Evolutionary conservation across 192 early-diverging fungal species (phyloP), one percentile per base, ranked within the genome.

Genomic region (Coemansia sp.): DNA sequence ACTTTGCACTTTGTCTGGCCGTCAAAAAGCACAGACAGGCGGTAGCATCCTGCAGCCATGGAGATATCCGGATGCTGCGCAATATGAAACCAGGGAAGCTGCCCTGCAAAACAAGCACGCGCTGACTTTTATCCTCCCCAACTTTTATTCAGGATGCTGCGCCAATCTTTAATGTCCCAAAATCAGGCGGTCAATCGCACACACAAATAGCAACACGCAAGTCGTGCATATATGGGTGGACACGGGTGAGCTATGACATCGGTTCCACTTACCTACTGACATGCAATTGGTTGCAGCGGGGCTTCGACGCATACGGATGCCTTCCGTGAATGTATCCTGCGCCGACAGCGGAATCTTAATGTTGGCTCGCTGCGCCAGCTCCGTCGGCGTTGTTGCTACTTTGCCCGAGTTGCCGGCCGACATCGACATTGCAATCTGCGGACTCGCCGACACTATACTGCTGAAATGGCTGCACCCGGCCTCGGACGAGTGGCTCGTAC

Each of bases 331-430:
- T 51, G 72, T 36, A 46, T 80, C 78, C 68, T 68, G 71, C n/a
- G 78, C 78, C 17, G 72, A 80, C 19, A 71, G 61, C 17, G 78
- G 78, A 9, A 80, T 66, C 25, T 80, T 80, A 50, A 80, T 74
- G 44, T 71, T 80, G 44, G 78, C 78, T 12, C 62, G 54, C 23
- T 80, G 78, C 20, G 65, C 78, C 23, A 80, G 65, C 34, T 70
- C 78, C 34, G 59, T 49, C 37, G 78, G 51, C 15, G 72, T 71
- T 11, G 62, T 37, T 10, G 68, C 56, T 5, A 80, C 68, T 44
- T 68, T 80, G 56, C 78, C 78, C 25, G 72, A 65, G 68, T 80
- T 80, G 12, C 65, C 68, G 34, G 78, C 78, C 20, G 78, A 80
- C 71, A 80, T 74, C 20, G 59, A 62, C 68, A 80, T 59, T 2